phyloP scores from a whole-genome alignment of 2,329 filamentous ascomycete species.

The Sporothrix sp. region DNA sequence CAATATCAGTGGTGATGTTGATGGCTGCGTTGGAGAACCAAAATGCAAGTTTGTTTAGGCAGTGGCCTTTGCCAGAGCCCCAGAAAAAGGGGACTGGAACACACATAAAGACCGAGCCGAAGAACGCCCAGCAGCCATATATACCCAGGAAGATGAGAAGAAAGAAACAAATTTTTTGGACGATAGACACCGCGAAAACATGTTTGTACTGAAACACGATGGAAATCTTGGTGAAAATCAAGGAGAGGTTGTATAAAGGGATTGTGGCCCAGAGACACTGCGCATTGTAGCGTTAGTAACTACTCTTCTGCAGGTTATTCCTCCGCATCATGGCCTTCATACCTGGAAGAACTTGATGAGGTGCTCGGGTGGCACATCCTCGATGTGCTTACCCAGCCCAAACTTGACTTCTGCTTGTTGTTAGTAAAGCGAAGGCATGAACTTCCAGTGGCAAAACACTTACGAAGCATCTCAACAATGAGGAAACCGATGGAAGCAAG shows the following conservation, averaged over 20 bases:
- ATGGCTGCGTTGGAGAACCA: constrained; percentile 2
- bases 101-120: constrained; percentile 1
- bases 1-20: constrained; percentile 1
- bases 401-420: not conserved
- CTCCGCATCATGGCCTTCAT: not conserved
- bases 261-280: not conserved
- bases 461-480: constrained; percentile 2
- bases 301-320: not conserved
- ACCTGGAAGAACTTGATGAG: not conserved
- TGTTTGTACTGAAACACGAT: constrained; percentile 4
- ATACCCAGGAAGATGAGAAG: not conserved
- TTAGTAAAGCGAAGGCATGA: not conserved
- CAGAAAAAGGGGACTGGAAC: not conserved
- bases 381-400: not conserved
- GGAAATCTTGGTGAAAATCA: constrained; percentile 1
- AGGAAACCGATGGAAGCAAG: not conserved
- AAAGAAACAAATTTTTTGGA: not conserved
- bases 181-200: not conserved
- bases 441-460: not conserved
- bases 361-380: not conserved
- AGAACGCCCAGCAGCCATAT: not conserved
- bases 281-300: not conserved
- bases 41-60: not conserved
- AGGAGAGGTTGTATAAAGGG: not conserved
- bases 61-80: not conserved